phyloP scores from a whole-genome alignment of 768 basidiomycete genomes.

The Mycena galopus region DNA sequence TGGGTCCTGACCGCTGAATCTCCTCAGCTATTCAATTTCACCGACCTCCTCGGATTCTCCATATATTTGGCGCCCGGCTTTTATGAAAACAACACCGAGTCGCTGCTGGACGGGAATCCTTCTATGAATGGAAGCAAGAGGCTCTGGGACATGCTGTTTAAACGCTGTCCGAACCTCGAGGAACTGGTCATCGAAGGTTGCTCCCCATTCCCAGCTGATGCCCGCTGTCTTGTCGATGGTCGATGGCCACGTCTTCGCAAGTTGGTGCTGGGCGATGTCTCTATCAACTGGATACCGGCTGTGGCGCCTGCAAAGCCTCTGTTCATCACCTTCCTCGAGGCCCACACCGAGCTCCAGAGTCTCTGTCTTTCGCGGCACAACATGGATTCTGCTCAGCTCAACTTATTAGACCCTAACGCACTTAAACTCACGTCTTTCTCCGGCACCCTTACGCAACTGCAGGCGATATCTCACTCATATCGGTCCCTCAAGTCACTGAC shows the following conservation, averaged over 20 bases:
- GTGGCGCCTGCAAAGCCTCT: conserved; percentile 62
- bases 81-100: conserved; percentile 71
- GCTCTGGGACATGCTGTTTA: conserved; percentile 81
- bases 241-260: conserved; percentile 77
- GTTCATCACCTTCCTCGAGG: conserved; percentile 77
- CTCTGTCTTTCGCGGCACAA: conserved; percentile 67
- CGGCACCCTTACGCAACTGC: conserved; percentile 77
- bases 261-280: conserved; percentile 74
- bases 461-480: conserved; percentile 67
- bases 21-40: conserved; percentile 77
- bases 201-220: conserved; percentile 67
- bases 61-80: conserved; percentile 72
- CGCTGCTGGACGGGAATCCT: conserved; percentile 67
- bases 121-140: conserved; percentile 52
- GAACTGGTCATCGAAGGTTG: conserved; percentile 70
- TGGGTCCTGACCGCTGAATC: conserved; percentile 9
- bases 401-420: conserved; percentile 59
- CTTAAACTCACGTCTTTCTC: conserved; percentile 72
- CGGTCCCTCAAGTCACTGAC: conserved; percentile 66
- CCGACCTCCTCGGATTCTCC: conserved; percentile 71
- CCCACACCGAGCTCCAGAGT: conserved; percentile 65
- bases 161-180: conserved; percentile 74
- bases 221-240: conserved; percentile 67
- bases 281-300: conserved; percentile 65
- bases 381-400: conserved; percentile 66